phyloP scores from a whole-genome alignment of 2,329 filamentous ascomycete species.

The Cercospora zeina region DNA sequence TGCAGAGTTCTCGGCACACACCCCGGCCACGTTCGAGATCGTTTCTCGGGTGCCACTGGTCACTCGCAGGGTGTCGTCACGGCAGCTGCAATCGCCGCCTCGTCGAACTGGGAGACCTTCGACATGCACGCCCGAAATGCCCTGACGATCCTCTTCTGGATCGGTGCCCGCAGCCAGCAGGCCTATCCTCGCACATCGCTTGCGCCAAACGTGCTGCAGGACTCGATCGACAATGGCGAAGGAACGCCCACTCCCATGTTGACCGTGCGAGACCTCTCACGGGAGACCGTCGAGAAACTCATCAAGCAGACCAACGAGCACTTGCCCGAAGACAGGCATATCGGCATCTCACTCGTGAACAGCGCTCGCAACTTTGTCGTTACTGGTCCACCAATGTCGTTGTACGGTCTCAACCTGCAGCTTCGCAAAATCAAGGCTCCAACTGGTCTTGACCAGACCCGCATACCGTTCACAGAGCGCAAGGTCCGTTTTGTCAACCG shows the following conservation, averaged over 20 bases:
- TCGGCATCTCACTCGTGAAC: conserved; percentile 93
- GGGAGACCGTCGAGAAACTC: conserved; percentile 88
- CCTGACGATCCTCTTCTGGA: conserved; percentile 96
- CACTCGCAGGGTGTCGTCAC: conserved; percentile 97
- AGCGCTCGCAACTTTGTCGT: conserved; percentile 96
- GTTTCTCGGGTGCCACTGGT: conserved; percentile 84
- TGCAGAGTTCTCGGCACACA: conserved; percentile 88
- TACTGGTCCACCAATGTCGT: conserved; percentile 89
- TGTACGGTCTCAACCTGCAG: conserved; percentile 93
- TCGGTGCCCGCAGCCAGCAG: conserved; percentile 94
- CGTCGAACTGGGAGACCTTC: conserved; percentile 91
- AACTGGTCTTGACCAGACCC: conserved; percentile 93
- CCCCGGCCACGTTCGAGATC: conserved; percentile 81
- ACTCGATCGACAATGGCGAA: conserved; percentile 91
- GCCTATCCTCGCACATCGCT: conserved; percentile 94
- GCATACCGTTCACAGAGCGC: conserved; percentile 90
- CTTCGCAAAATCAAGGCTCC: conserved; percentile 95
- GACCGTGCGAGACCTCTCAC: conserved; percentile 89
- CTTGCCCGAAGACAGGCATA: conserved; percentile 86
- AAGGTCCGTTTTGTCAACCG: conserved; percentile 96
- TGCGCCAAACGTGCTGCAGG: conserved; percentile 83
- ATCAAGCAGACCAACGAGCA: conserved; percentile 97
- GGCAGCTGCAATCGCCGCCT: conserved; percentile 85
- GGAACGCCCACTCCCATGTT: conserved; percentile 97
- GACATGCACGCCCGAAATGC: conserved; percentile 75